A percentile compares a stretch with the other conserved stretches of the same genome.
phyloP scores from a whole-genome alignment of 2,329 filamentous ascomycete species.

The Apiospora arundinis region DNA sequence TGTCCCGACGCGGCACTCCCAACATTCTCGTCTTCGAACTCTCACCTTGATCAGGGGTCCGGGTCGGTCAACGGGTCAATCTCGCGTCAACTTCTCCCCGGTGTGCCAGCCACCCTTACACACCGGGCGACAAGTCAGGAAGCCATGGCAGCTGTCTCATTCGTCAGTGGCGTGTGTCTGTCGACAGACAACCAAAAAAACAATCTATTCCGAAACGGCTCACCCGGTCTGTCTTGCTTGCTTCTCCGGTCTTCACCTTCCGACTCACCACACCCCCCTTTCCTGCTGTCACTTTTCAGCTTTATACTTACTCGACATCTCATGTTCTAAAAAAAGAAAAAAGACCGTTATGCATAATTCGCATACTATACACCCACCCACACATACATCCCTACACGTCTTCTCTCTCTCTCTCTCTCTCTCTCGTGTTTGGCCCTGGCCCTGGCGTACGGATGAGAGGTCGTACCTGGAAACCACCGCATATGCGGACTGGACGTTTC shows the following conservation, averaged over 20 bases:
- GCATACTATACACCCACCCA: not conserved
- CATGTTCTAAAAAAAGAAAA: conserved; percentile 11
- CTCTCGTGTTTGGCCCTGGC: not conserved
- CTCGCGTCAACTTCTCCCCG: not conserved
- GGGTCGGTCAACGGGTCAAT: not conserved
- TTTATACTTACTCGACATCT: not conserved
- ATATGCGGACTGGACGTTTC: not conserved
- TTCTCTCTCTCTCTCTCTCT: not conserved
- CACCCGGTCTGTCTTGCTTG: not conserved
- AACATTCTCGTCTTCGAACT: not conserved
- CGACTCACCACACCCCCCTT: not conserved
- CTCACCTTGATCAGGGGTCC: not conserved
- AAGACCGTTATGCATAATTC: not conserved
- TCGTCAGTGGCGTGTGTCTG: not conserved
- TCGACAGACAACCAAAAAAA: not conserved
- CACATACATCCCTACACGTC: not conserved
- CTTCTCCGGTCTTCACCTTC: conserved; percentile 13
- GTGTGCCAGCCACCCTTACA: not conserved
- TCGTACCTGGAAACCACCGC: not conserved
- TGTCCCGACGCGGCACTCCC: not conserved
- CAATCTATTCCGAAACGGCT: conserved; percentile 11
- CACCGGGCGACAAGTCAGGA: not conserved
- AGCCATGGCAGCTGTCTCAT: not conserved
- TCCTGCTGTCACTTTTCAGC: conserved; percentile 6
- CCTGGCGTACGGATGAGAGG: not conserved